Conservation (phyloP, 2,329 filamentous ascomycete species). For the Thielaviopsis euricoi region DNA sequence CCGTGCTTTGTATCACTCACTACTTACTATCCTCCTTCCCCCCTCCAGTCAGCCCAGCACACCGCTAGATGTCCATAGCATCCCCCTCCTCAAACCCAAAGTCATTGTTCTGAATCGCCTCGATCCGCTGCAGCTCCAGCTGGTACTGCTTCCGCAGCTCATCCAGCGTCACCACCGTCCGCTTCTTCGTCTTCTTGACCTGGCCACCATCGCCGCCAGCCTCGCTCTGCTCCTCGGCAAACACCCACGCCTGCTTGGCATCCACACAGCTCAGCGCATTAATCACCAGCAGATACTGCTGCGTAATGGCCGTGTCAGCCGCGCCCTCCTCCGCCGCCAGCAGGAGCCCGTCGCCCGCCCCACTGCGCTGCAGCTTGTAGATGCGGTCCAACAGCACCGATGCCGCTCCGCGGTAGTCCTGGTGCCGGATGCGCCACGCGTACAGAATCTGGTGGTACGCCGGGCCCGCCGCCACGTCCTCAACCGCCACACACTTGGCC, state of each 20-base stretch:
- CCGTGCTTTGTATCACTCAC: too few species aligned
- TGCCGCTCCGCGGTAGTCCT: conserved; percentile 70
- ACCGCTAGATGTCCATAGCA: conserved; percentile 34
- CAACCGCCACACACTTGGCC: conserved; percentile 51
- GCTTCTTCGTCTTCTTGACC: conserved; percentile 27
- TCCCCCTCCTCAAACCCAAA: conserved; percentile 55
- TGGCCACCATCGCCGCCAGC: too few species aligned
- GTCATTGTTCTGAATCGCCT: conserved; percentile 74
- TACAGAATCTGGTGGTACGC: conserved; percentile 85
- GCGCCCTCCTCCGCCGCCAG: conserved; percentile 36
- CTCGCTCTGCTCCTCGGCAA: conserved; percentile 36
- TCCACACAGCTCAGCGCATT: conserved; percentile 82
- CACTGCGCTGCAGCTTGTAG: conserved; percentile 36
- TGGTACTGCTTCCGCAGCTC: conserved; percentile 84
- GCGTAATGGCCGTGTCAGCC: conserved; percentile 47
- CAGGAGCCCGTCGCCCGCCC: conserved; percentile 35
- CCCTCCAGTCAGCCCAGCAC: not conserved
- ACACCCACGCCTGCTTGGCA: conserved; percentile 65
- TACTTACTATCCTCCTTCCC: too few species aligned
- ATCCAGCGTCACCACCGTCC: conserved; percentile 68
- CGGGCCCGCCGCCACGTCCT: conserved; percentile 50
- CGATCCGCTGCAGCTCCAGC: conserved; percentile 72
- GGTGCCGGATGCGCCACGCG: conserved; percentile 69
- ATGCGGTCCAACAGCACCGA: conserved; percentile 46
- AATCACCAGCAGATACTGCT: conserved; percentile 78